Conservation (phyloP, 768 basidiomycete species). For the Suillus discolor region DNA sequence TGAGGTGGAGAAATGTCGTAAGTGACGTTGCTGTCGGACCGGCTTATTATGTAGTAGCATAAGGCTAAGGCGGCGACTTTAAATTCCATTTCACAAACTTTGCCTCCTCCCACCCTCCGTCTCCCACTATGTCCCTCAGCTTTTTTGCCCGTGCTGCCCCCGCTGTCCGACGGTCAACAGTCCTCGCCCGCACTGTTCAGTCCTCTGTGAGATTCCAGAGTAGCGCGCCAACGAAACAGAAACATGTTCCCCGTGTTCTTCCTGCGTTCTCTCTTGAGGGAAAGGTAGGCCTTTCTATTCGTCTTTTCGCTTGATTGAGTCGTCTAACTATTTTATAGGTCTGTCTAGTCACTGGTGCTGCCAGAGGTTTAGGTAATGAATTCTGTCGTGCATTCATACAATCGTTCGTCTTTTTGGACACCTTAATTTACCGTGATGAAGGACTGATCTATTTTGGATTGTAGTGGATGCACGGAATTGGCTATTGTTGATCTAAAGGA, state of each 20-base stretch:
- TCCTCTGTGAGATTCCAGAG: conserved; percentile 27
- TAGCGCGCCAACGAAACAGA: conserved; percentile 20
- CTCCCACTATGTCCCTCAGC: conserved; percentile 29
- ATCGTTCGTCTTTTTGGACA: conserved; percentile 49
- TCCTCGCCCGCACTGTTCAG: conserved; percentile 15
- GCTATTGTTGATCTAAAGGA: conserved; percentile 83
- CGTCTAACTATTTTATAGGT: conserved; percentile 49
- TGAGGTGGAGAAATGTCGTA: conserved; percentile 13
- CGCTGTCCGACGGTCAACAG: conserved; percentile 14
- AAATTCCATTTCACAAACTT: conserved; percentile 21
- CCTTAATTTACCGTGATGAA: background rate
- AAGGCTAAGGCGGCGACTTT: conserved; percentile 12
- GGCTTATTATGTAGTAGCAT: conserved; percentile 15
- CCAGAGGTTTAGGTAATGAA: conserved; percentile 86
- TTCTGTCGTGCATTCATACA: conserved; percentile 90
- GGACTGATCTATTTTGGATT: conserved; percentile 12
- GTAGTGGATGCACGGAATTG: conserved; percentile 77
- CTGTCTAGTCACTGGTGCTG: conserved; percentile 91
- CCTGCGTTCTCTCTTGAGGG: conserved; percentile 78
- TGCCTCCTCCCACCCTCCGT: conserved; percentile 14
- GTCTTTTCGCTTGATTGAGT: background rate
- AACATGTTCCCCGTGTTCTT: conserved; percentile 50
- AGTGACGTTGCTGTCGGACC: conserved; percentile 10
- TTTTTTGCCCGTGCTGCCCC: conserved; percentile 30
- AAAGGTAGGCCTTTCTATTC: conserved; percentile 51